Percentiles rank a stretch among this genome's conserved stretches.
Conservation (phyloP, 2,329 filamentous ascomycete species). For the Fusarium abutilonis region DNA sequence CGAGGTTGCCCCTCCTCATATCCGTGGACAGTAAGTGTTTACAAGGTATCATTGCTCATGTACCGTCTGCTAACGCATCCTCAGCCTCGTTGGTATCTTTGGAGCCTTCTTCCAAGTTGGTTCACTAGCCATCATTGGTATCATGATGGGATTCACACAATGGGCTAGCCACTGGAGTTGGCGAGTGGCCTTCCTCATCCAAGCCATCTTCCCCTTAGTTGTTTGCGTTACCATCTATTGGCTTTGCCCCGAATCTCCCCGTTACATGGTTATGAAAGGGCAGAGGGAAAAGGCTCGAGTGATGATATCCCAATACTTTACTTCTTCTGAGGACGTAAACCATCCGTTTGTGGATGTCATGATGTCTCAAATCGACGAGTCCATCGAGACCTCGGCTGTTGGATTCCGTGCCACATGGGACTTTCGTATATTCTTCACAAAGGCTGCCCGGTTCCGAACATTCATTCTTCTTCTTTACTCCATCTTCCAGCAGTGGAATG, state of each 20-base stretch:
- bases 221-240: constrained; percentile 38
- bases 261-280: constrained; percentile 41
- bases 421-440: constrained; percentile 40
- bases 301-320: constrained; percentile 35
- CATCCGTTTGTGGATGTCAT: constrained; percentile 36
- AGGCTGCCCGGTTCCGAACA: constrained; percentile 27
- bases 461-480: constrained; percentile 33
- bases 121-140: constrained; percentile 34
- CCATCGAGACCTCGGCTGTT: constrained; percentile 28
- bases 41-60: rapidly evolving
- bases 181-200: constrained; percentile 37
- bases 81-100: constrained; percentile 35
- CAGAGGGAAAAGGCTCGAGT: constrained; percentile 34
- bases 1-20: constrained; percentile 36
- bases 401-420: constrained; percentile 33
- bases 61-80: neutral
- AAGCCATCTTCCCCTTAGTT: constrained; percentile 32
- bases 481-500: constrained; percentile 36
- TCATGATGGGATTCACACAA: constrained; percentile 40
- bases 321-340: constrained; percentile 31
- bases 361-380: constrained; percentile 38
- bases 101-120: constrained; percentile 42
- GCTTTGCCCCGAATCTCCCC: constrained; percentile 39
- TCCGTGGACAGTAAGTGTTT: constrained; percentile 29
- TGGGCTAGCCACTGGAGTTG: constrained; percentile 42